Base-by-base conservation (phyloP, 2,329 filamentous ascomycete species). In the Mycogone perniciosa region DNA sequence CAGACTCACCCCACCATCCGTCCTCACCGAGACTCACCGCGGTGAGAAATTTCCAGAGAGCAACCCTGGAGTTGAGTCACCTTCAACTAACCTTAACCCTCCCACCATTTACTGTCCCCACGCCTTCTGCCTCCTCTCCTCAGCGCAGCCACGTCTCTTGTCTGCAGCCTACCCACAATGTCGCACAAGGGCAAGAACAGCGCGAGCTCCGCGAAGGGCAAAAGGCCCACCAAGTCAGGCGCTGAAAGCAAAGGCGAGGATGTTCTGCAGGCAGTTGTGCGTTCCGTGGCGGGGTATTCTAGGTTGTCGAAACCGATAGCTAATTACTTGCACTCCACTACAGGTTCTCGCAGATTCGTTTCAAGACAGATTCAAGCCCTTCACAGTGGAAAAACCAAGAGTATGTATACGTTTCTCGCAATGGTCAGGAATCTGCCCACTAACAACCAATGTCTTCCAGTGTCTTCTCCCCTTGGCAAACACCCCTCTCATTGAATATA, bases 401-500 rank as follows among this genome's bases (percentile, higher is more conserved):
- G 89, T 93, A 53, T 44, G 54, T 8, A 44, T 2, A 10, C 5
- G 7, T 33, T 5, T 9, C 11, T 34, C 37, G 6, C 31, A 7
- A 41, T 7, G 20, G 27, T 7, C 34, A 35, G 31, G 11, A 26
- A 20, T 40, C 10, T 31, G 6, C 31, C 5, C 46, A 37, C 46
- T 52, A 29, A 52, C 41, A 41, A 10, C 13, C 1, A 11, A 4
- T 5, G 1, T n/a, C 2, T 33, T 34, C 31, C 62, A 95, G 88
- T 97, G 93, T 74, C 85, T 99, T 31, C 77, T 99, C 6, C 90
- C 92, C 8, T 79, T 99, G 54, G 93, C 89, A 54, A 97, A 97
- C 68, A 91, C 86, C 2, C 92, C 93, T 34, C 76, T 99, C 56
- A 95, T 99, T 71, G 93, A 99, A 69, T 97, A 99, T 68, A 97